These are phyloP conservation scores for Ophiorrhiza pumila DNA, from an alignment of 257 asterid genomes.

Conservation along the genomic window DNA sequence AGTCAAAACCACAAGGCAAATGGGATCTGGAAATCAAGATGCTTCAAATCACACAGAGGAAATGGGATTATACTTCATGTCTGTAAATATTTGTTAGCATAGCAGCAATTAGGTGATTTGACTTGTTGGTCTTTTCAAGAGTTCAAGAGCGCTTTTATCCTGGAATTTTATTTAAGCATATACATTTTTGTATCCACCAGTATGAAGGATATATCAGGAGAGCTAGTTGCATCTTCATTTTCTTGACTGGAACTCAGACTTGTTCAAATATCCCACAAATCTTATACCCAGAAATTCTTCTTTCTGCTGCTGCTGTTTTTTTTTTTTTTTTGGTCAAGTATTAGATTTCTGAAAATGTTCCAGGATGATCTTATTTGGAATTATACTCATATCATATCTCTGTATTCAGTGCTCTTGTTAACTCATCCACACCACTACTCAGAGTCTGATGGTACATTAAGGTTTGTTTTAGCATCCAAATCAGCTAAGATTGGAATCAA, in stretches of 20 bases:
- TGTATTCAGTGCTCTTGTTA: background rate
- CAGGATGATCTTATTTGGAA: background rate
- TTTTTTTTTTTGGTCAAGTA: background rate
- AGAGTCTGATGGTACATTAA: too few species aligned
- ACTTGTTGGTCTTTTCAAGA: background rate
- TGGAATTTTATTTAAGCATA: background rate
- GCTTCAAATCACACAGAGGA: background rate
- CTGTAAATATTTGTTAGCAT: slow-evolving; percentile 17
- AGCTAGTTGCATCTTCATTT: slow-evolving; percentile 1
- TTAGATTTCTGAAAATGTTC: background rate
- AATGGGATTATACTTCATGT: background rate
- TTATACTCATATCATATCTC: background rate
- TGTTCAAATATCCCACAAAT: too few species aligned
- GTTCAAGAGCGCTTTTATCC: slow-evolving; percentile 6
- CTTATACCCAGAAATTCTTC: too few species aligned
- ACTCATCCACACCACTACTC: background rate
- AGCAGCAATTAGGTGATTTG: slow-evolving; percentile 13
- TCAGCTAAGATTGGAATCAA: too few species aligned
- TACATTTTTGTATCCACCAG: slow-evolving; percentile 5
- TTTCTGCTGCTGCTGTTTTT: background rate
- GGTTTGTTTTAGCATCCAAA: too few species aligned
- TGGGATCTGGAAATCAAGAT: background rate
- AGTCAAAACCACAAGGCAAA: background rate
- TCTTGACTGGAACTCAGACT: background rate
- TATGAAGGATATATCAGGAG: background rate